Conservation (phyloP, 148 eudicot genomes). For the Fallopia convolvulus region DNA sequence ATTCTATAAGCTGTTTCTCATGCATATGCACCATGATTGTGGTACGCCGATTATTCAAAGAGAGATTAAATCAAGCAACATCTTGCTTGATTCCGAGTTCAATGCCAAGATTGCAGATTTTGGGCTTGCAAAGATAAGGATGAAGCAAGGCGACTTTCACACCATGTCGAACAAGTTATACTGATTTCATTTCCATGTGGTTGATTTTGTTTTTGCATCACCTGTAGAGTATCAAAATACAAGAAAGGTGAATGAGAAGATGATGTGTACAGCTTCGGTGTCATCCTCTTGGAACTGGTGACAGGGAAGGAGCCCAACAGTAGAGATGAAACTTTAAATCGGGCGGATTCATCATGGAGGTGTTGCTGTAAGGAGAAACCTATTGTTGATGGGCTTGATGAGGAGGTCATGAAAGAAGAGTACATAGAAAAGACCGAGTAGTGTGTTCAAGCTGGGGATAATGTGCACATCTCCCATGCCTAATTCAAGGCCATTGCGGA, state of each 20-base stretch:
- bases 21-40: not conserved
- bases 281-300: slow-evolving; percentile 62
- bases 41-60: slow-evolving; percentile 43
- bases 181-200: not conserved
- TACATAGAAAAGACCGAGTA: slow-evolving; percentile 46
- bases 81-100: slow-evolving; percentile 51
- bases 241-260: slow-evolving; percentile 59
- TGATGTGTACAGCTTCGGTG: slow-evolving; percentile 78
- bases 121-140: slow-evolving; percentile 45
- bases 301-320: slow-evolving; percentile 58
- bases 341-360: slow-evolving; percentile 83
- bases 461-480: too few species aligned
- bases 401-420: slow-evolving; percentile 23
- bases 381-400: slow-evolving; percentile 32
- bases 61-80: slow-evolving; percentile 59
- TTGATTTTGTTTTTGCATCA: not conserved
- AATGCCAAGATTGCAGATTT: slow-evolving; percentile 63
- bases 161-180: slow-evolving; percentile 43
- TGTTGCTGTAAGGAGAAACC: slow-evolving; percentile 36
- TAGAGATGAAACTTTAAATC: slow-evolving; percentile 52
- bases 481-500: slow-evolving; percentile 50
- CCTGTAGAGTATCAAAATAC: slow-evolving; percentile 59
- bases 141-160: slow-evolving; percentile 37
- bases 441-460: slow-evolving; percentile 53
- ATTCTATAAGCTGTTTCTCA: not conserved